Conservation (phyloP, 176 grass and related monocot species). For the Oryza glumipatula region DNA sequence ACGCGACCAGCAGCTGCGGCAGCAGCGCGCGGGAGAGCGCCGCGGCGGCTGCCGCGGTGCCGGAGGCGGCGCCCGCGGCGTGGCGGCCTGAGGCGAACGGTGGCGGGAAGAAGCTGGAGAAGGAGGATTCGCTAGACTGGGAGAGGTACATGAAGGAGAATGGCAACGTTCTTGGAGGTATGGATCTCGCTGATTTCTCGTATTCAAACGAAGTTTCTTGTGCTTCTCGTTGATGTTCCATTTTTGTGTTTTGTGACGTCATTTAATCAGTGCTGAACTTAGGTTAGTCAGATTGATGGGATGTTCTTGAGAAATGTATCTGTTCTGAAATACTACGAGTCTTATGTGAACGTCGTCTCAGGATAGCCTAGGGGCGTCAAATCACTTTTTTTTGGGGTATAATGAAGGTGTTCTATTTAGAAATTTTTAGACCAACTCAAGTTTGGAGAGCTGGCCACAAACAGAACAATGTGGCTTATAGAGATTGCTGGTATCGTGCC, state of each 20-base stretch:
- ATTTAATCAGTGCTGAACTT: neutral
- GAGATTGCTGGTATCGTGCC: neutral
- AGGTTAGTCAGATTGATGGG: neutral
- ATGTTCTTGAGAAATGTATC: neutral
- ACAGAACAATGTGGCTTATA: neutral
- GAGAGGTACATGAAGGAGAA: constrained; percentile 72
- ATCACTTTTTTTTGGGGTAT: constrained; percentile 3
- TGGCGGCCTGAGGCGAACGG: constrained; percentile 55
- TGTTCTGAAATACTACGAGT: neutral
- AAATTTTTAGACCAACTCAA: neutral
- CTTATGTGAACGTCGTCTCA: neutral
- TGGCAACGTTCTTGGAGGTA: constrained; percentile 61
- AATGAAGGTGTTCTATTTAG: neutral
- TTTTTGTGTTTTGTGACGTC: neutral
- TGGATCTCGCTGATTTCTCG: constrained; percentile 25
- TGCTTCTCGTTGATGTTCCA: neutral
- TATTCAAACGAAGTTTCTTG: neutral
- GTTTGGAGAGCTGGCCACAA: neutral
- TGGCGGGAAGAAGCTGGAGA: constrained; percentile 65
- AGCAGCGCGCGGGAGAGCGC: constrained; percentile 55
- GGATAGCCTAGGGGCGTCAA: neutral
- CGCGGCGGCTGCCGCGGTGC: constrained; percentile 21
- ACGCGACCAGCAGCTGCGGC: constrained; percentile 57
- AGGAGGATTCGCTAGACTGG: constrained; percentile 86
- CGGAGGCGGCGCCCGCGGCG: constrained; percentile 15